phyloP scores from a whole-genome alignment of 192 early-diverging fungal genomes.

The Umbelopsis vinacea region DNA sequence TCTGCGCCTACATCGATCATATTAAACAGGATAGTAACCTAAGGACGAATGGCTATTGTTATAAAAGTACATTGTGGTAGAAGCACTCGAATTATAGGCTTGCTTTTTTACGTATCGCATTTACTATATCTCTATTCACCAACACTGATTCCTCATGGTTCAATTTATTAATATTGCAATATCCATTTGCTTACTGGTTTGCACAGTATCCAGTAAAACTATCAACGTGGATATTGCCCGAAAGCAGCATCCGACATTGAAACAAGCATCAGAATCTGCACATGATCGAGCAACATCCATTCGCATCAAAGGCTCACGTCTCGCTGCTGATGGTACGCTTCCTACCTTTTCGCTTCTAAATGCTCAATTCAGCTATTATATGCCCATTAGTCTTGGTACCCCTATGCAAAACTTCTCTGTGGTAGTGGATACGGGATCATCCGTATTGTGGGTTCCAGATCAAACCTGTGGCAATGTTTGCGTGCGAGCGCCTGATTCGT shows the following conservation, averaged over 20 bases:
- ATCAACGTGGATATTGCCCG: slow-evolving; percentile 1
- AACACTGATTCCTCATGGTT: neutral
- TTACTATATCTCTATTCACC: neutral
- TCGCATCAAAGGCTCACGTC: neutral
- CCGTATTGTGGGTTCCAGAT: slow-evolving; percentile 8
- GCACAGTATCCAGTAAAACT: neutral
- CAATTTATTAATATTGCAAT: neutral
- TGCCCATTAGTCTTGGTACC: neutral
- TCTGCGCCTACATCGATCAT: too few relatives aligned
- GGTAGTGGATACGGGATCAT: neutral
- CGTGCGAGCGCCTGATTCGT: neutral
- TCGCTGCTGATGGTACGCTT: neutral
- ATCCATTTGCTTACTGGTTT: neutral
- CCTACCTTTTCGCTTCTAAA: neutral
- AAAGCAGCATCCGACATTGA: neutral
- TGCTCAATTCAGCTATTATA: slow-evolving; percentile 18
- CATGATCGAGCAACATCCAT: neutral
- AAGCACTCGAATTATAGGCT: neutral
- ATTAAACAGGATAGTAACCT: neutral
- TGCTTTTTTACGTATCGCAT: neutral
- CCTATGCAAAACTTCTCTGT: slow-evolving; percentile 2
- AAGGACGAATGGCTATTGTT: neutral
- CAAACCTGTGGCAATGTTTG: neutral
- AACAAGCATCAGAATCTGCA: neutral
- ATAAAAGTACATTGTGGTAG: neutral